A percentile compares a stretch with the other conserved stretches of the same genome.
phyloP scores from a whole-genome alignment of 805 yeast species.

The Torulaspora quercuum region DNA sequence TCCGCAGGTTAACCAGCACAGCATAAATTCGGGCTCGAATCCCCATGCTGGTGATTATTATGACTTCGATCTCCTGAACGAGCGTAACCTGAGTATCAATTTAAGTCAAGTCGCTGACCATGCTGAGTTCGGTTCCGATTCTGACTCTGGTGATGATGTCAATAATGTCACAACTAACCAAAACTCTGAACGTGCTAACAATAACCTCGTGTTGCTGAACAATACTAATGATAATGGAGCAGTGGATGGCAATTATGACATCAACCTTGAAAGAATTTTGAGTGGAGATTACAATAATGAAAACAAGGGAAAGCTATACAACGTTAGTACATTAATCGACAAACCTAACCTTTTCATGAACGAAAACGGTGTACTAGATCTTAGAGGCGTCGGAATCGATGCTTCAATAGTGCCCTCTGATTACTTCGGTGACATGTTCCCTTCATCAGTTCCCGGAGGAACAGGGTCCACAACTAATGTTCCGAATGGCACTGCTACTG shows the following conservation, averaged over 20 bases:
- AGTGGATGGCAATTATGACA: slow-evolving; percentile 13
- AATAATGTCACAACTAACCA: neutral
- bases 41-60: slow-evolving; percentile 10
- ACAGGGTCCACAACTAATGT: slow-evolving; percentile 3
- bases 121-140: slow-evolving; percentile 13
- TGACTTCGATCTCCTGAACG: slow-evolving; percentile 13
- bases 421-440: slow-evolving; percentile 28
- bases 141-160: slow-evolving; percentile 6
- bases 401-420: slow-evolving; percentile 22
- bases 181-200: slow-evolving; percentile 1
- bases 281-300: slow-evolving; percentile 11
- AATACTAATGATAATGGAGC: slow-evolving; percentile 3
- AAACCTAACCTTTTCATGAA: slow-evolving; percentile 27
- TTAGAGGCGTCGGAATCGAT: slow-evolving; percentile 20
- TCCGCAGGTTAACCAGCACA: slow-evolving; percentile 9
- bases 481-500: slow-evolving; percentile 6
- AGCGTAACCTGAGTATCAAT: slow-evolving; percentile 15
- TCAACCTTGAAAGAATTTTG: slow-evolving; percentile 15
- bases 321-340: slow-evolving; percentile 34
- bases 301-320: slow-evolving; percentile 12
- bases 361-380: slow-evolving; percentile 19
- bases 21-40: slow-evolving; percentile 1
- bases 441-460: slow-evolving; percentile 8
- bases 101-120: slow-evolving; percentile 9
- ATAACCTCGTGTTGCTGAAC: slow-evolving; percentile 4